Base-by-base conservation (phyloP, 306 rosid genomes). In the Castanospermum australe region DNA sequence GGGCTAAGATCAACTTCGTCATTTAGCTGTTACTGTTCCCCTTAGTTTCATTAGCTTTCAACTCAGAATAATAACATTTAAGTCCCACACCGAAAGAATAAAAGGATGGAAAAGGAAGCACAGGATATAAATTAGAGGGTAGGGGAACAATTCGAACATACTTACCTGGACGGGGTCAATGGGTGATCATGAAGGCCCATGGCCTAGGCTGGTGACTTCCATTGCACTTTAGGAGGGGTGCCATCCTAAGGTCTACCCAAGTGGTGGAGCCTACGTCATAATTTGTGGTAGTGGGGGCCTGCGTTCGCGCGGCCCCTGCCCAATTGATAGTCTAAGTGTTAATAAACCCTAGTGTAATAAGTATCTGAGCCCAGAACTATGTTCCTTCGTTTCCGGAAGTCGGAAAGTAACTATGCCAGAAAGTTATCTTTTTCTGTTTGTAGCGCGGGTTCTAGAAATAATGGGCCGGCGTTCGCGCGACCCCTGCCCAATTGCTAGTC, bases 101-200 rank as follows among this genome's bases (percentile, higher is more conserved):
- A 2, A 1, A 24, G 4, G 0, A 0, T 54, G 5, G 56, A 33
- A 67, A 41, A 2, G 2, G 20, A 18, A 9, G 9, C 15, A 36
- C 5, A 0, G 0, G 1, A 0, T 22, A 66, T 15, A 67, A 77
- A 52, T 15, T 0, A 17, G 12, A 25, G 22, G 22, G 61, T 30
- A 47, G 63, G 48, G 3, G 9, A 0, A 4, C 65, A 9, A 66
- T 39, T 39, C 0, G 11, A 33, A 79, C 47, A n/a, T 61, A 82
- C 90, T 75, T 82, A 87, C 88, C 88, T 87, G 88, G 81, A 82
- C 84, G 88, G 90, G 88, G 86, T 84, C 78, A 9, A 81, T 81
- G 86, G 83, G 73, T 36, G 80, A 78, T 77, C 88, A 75, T 0
- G 0, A 39, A 75, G 86, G 61, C 77, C 45, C 84, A 87, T 84